These are phyloP conservation scores for Pelargonium fulgidum DNA, from an alignment of 441 rosid genomes.

Conservation along the genomic window DNA sequence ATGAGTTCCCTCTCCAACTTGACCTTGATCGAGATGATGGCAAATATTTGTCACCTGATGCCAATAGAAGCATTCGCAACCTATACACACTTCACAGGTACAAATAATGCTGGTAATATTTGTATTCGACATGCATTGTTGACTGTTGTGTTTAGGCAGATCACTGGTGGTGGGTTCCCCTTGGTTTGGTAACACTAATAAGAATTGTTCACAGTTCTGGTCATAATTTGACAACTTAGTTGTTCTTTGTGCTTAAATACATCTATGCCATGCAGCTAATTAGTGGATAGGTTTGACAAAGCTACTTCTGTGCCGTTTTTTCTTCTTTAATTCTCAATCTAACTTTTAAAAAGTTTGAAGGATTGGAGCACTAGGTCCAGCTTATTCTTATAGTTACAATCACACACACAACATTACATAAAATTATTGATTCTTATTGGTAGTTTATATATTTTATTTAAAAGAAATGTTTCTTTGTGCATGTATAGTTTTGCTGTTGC, in stretches of 20 bases:
- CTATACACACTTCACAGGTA: conserved; percentile 52
- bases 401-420: neutral
- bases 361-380: neutral
- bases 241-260: neutral
- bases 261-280: neutral
- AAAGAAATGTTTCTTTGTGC: neutral
- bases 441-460: neutral
- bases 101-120: neutral
- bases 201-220: neutral
- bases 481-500: neutral
- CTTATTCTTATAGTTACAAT: neutral
- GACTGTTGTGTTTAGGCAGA: neutral
- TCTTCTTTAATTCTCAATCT: neutral
- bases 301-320: neutral
- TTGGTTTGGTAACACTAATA: neutral
- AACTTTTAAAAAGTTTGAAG: neutral
- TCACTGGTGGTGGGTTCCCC: neutral
- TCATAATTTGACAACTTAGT: neutral
- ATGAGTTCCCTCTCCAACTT: conserved; percentile 52
- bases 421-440: neutral
- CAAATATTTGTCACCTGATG: conserved; percentile 45
- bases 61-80: conserved; percentile 45
- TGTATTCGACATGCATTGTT: neutral
- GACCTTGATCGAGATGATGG: conserved; percentile 46
- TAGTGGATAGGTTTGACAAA: neutral